These are phyloP conservation scores for Hymenoscyphus fraxineus DNA, from an alignment of 2,329 filamentous ascomycete genomes.

Conservation along the genomic window DNA sequence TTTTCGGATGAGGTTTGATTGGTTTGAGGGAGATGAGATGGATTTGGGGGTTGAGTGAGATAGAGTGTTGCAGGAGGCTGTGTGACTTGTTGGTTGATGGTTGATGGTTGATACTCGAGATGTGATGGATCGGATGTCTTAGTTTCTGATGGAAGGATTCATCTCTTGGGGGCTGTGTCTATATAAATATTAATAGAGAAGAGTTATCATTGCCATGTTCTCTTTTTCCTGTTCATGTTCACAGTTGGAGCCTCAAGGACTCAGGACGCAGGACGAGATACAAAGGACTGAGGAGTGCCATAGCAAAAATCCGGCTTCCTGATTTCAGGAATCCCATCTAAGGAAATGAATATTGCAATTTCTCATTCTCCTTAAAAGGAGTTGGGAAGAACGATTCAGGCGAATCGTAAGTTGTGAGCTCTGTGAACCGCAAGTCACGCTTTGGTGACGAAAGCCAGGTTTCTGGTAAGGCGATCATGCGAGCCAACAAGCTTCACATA, in stretches of 20 bases:
- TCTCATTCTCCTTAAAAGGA: neutral
- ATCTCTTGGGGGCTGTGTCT: neutral
- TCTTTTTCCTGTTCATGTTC: neutral
- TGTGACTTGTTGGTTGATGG: neutral
- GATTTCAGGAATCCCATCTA: neutral
- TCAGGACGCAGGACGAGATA: neutral
- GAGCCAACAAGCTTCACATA: neutral
- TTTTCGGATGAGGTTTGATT: neutral
- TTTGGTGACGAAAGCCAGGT: neutral
- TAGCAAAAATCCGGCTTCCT: neutral
- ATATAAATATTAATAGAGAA: neutral
- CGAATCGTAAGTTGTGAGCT: neutral
- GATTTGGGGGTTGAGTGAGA: neutral
- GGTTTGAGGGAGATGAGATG: neutral
- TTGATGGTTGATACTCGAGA: neutral
- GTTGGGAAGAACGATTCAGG: neutral
- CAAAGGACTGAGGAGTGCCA: neutral
- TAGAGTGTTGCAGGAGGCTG: neutral
- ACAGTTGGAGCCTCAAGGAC: neutral
- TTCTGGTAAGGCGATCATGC: neutral
- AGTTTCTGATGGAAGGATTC: constrained; percentile 1
- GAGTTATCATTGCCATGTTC: neutral
- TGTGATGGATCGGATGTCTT: neutral
- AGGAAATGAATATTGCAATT: neutral
- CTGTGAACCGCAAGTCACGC: neutral